phyloP scores from a whole-genome alignment of 352 stramenopile species.

The Plasmopara viticola region DNA sequence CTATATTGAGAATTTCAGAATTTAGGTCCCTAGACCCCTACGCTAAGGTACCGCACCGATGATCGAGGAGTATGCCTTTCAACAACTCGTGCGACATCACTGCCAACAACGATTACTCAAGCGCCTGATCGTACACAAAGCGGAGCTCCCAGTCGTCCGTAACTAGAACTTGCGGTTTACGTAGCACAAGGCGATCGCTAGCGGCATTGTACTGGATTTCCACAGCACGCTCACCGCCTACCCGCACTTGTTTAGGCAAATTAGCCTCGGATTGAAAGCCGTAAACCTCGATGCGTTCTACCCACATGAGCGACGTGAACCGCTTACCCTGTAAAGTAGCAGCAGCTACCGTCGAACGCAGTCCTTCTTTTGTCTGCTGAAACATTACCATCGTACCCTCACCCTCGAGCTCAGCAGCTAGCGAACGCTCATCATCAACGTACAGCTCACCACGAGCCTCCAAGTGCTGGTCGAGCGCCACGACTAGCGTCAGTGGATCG shows the following conservation, averaged over 20 bases:
- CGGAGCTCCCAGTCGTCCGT: slow-evolving; percentile 66
- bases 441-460: slow-evolving; percentile 89
- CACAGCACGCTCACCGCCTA: slow-evolving; percentile 27
- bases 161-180: slow-evolving; percentile 72
- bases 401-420: slow-evolving; percentile 47
- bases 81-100: too few relatives aligned
- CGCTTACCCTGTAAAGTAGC: slow-evolving; percentile 25
- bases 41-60: too few relatives aligned
- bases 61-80: too few relatives aligned
- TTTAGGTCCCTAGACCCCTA: too few relatives aligned
- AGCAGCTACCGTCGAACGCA: slow-evolving; percentile 23
- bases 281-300: slow-evolving; percentile 85
- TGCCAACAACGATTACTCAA: slow-evolving; percentile 12
- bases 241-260: slow-evolving; percentile 40
- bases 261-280: slow-evolving; percentile 42
- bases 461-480: slow-evolving; percentile 85
- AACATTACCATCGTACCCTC: slow-evolving; percentile 50
- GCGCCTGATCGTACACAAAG: slow-evolving; percentile 38
- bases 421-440: slow-evolving; percentile 95
- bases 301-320: slow-evolving; percentile 49
- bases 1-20: too few relatives aligned
- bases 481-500: slow-evolving; percentile 96
- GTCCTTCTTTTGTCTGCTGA: slow-evolving; percentile 28
- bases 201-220: slow-evolving; percentile 68
- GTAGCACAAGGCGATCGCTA: slow-evolving; percentile 65